phyloP scores from a whole-genome alignment of 2,329 filamentous ascomycete genomes.

The Aspergillus transmontanensis region DNA sequence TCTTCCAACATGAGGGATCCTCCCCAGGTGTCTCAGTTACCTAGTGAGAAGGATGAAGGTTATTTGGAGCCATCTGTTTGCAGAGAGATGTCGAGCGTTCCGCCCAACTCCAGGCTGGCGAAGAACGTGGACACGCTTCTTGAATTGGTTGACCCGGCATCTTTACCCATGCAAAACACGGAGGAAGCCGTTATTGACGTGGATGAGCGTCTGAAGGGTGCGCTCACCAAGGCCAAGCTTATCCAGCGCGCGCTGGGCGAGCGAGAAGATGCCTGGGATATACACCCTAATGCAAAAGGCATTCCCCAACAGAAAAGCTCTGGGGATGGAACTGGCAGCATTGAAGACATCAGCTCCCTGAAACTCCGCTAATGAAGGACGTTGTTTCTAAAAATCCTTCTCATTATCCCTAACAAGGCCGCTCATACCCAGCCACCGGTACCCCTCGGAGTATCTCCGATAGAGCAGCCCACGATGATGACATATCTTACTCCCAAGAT shows the following conservation, averaged over 20 bases:
- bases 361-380: slow-evolving; percentile 40
- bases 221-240: slow-evolving; percentile 80
- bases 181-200: slow-evolving; percentile 90
- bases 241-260: slow-evolving; percentile 71
- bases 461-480: not conserved
- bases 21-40: slow-evolving; percentile 4
- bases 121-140: slow-evolving; percentile 78
- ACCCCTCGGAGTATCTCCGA: slow-evolving; percentile 10
- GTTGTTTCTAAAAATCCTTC: not conserved
- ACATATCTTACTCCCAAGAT: not conserved
- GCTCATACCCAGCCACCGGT: not conserved
- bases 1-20: slow-evolving; percentile 13
- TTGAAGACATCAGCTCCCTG: slow-evolving; percentile 51
- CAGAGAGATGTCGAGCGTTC: slow-evolving; percentile 48
- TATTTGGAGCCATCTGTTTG: slow-evolving; percentile 33
- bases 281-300: slow-evolving; percentile 33
- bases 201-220: slow-evolving; percentile 83
- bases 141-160: slow-evolving; percentile 76
- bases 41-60: slow-evolving; percentile 15
- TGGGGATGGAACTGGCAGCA: slow-evolving; percentile 46
- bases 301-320: slow-evolving; percentile 24
- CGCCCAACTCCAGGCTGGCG: slow-evolving; percentile 65
- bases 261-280: slow-evolving; percentile 33
- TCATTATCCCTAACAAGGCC: not conserved
- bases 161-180: slow-evolving; percentile 76